Conservation (phyloP, 768 basidiomycete genomes). For the Gymnopilus dilepis region DNA sequence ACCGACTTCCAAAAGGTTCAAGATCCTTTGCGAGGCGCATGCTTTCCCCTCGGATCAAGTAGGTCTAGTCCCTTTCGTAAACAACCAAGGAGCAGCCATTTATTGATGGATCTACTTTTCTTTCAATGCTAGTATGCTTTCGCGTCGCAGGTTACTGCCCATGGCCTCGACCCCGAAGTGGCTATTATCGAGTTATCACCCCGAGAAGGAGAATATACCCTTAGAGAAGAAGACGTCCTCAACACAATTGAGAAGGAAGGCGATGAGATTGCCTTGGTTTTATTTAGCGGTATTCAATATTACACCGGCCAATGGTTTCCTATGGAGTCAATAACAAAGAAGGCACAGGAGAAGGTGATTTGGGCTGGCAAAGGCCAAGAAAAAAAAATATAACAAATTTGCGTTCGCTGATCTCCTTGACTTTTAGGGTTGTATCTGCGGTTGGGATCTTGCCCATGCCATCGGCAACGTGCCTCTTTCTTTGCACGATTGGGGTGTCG, state of each 20-base stretch:
- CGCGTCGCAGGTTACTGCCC: conserved; percentile 84
- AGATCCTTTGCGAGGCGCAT: conserved; percentile 92
- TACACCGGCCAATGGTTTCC: conserved; percentile 97
- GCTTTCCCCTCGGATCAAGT: conserved; percentile 99
- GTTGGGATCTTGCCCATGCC: conserved; percentile 97
- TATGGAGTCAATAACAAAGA: conserved; percentile 81
- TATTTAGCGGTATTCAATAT: conserved; percentile 95
- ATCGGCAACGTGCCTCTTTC: conserved; percentile 90
- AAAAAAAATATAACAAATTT: conserved; percentile 1
- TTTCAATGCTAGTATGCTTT: conserved; percentile 81
- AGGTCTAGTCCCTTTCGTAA: conserved; percentile 28
- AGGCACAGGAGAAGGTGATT: conserved; percentile 80
- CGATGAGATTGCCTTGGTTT: conserved; percentile 81
- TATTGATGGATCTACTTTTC: conserved; percentile 2
- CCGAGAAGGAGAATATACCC: conserved; percentile 79
- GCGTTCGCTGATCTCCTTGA: conserved; percentile 19
- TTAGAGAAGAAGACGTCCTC: conserved; percentile 91
- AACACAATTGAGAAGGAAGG: conserved; percentile 75
- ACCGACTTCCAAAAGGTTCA: conserved; percentile 83
- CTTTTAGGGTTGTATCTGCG: conserved; percentile 86
- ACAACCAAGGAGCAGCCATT: conserved; percentile 13
- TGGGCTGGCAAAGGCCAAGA: conserved; percentile 10
- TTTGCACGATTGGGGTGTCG: conserved; percentile 92
- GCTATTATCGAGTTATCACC: conserved; percentile 83
- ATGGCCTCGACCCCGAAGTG: conserved; percentile 74